Evolutionary conservation across 2,329 filamentous ascomycete genomes (phyloP).

Genomic region (Fusarium illudens): DNA sequence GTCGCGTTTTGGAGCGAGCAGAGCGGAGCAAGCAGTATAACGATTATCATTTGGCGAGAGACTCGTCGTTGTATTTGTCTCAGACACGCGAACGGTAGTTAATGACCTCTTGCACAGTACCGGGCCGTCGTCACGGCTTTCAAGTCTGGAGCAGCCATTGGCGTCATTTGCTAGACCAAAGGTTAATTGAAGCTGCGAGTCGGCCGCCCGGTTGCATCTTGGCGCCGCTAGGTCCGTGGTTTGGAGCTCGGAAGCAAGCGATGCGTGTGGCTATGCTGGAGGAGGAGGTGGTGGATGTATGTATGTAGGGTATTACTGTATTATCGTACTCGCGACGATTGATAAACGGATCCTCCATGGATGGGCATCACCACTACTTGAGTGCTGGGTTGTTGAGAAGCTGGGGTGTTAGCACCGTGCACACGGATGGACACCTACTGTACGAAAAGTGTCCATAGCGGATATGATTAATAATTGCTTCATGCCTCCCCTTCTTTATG

Average conservation of each 20-base stretch:
- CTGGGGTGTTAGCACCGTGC: not conserved
- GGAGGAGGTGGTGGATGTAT: not conserved
- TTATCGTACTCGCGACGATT: not conserved
- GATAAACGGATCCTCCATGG: not conserved
- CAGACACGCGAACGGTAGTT: not conserved
- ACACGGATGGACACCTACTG: not conserved
- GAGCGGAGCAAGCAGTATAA: not conserved
- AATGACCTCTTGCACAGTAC: not conserved
- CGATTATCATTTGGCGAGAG: not conserved
- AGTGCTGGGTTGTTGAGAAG: not conserved
- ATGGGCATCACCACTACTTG: slow-evolving; percentile 10
- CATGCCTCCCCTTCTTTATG: too few relatives aligned
- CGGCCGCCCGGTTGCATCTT: slow-evolving; percentile 9
- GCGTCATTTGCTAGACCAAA: not conserved
- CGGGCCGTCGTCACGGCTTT: not conserved
- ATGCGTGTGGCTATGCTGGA: slow-evolving; percentile 24
- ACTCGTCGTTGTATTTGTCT: not conserved
- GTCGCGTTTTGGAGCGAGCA: not conserved
- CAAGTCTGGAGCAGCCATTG: not conserved
- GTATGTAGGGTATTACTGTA: not conserved
- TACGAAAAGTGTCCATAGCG: too few relatives aligned
- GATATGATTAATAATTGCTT: slow-evolving; percentile 13
- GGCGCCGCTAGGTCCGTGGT: slow-evolving; percentile 6
- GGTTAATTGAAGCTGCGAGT: slow-evolving; percentile 7
- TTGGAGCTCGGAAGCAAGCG: slow-evolving; percentile 13